Percentiles rank a stretch among this genome's conserved stretches.
Evolutionary conservation across 2,329 filamentous ascomycete species (phyloP).

Genomic region (Diaporthe capsici): DNA sequence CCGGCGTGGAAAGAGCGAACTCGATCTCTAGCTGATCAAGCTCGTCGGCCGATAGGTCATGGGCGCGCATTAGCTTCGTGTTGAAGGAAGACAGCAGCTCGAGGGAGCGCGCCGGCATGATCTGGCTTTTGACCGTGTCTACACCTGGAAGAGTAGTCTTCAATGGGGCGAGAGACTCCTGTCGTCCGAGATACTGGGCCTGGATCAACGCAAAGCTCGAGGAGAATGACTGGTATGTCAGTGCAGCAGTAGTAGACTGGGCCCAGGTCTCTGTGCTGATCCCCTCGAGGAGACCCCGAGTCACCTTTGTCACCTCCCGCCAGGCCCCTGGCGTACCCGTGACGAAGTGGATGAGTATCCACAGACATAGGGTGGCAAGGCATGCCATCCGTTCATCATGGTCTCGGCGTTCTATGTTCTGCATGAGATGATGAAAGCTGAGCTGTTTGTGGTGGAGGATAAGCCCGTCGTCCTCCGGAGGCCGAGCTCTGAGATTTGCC

Average conservation of each 20-base stretch:
- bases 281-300: background rate
- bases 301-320: background rate
- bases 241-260: background rate
- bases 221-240: background rate
- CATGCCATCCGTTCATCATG: slow-evolving; percentile 4
- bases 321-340: background rate
- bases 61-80: background rate
- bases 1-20: background rate
- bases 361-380: background rate
- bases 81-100: background rate
- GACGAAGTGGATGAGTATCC: slow-evolving; percentile 3
- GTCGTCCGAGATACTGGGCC: background rate
- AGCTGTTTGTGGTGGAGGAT: background rate
- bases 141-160: background rate
- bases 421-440: slow-evolving; percentile 2
- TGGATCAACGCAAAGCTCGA: background rate
- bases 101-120: background rate
- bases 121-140: background rate
- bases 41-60: background rate
- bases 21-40: background rate
- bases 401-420: background rate
- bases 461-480: background rate
- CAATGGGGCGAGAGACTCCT: background rate
- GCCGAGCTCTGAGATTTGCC: background rate
- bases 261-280: background rate